Evolutionary conservation across 2,329 filamentous ascomycete species (phyloP), one percentile per base, ranked within the genome.

Genomic region (Clarireedia monteithiana): DNA sequence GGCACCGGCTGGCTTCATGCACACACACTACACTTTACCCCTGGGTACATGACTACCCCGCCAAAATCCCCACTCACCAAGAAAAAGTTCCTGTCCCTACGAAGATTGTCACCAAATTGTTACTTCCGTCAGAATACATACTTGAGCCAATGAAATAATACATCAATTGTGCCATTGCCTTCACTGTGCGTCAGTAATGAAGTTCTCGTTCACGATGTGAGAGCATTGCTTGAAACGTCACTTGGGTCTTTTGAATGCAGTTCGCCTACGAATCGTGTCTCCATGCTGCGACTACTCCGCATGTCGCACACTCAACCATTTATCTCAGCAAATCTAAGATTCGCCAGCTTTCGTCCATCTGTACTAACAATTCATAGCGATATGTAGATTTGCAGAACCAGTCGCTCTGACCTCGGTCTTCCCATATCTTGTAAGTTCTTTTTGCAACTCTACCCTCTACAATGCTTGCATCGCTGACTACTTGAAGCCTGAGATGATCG

Each of bases 321-420:
- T 17, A 4, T 20, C 39, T 14, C 15, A 17, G 20, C 20, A 20
- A 17, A 42, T 42, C 39, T 9, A 2, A 4, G 14, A 5, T n/a
- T 3, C 26, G 26, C 12, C 9, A 20, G 9, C 40, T 12, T 17
- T 20, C n/a, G 12, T 23, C 7, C n/a, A 26, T 46, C 10, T 6
- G 17, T 48, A 54, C 55, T 57, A 47, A 57, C 23, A 30, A 23
- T 34, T 26, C 20, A 34, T 63, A 90, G 88, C 86, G 68, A 79
- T 90, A 74, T 89, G 86, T 68, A 81, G 88, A 66, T 87, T 92
- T 66, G 85, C 88, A 59, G 88, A 92, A 69, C 88, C 88, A 7
- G 73, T 86, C 59, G 80, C 86, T 6, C 75, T 88, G 64, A 89
- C 86, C 39, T 69, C 67, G 24, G 65, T 70, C 44, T 69, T 62